Percentiles rank a stretch among this genome's conserved stretches.
Conservation (phyloP, 495 filamentous ascomycete species). For the Lasiosphaeria ovina region DNA sequence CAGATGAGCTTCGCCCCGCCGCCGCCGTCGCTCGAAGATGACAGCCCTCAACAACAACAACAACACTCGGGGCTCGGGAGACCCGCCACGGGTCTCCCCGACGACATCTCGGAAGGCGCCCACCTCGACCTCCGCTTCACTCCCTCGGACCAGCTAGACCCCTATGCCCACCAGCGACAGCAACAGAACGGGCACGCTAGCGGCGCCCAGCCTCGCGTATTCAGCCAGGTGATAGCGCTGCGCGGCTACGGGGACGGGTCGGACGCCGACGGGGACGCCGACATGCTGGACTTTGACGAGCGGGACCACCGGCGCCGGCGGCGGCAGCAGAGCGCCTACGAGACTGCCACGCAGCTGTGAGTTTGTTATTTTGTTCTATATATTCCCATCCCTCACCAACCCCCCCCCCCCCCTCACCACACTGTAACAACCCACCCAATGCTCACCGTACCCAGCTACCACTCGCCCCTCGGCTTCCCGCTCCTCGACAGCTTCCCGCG, state of each 20-base stretch:
- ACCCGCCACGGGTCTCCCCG: slow-evolving; percentile 3
- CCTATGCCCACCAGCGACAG: not conserved
- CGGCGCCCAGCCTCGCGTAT: slow-evolving; percentile 17
- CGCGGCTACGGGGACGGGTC: slow-evolving; percentile 19
- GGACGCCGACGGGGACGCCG: slow-evolving; percentile 19
- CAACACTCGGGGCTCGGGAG: not conserved
- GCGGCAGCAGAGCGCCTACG: slow-evolving; percentile 19
- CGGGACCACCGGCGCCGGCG: slow-evolving; percentile 9
- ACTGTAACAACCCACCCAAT: not conserved
- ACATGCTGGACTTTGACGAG: slow-evolving; percentile 16
- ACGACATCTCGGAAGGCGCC: slow-evolving; percentile 22
- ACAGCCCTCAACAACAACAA: not conserved
- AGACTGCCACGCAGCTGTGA: slow-evolving; percentile 27
- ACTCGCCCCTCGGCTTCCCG: slow-evolving; percentile 64
- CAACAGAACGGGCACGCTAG: slow-evolving; percentile 15
- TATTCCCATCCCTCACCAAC: not conserved
- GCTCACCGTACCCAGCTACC: slow-evolving; percentile 28
- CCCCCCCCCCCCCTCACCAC: not conserved
- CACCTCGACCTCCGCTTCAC: slow-evolving; percentile 28
- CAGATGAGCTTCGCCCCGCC: slow-evolving; percentile 48
- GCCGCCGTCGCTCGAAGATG: not conserved
- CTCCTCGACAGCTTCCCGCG: slow-evolving; percentile 77
- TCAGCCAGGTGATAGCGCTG: slow-evolving; percentile 30
- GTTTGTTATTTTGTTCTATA: not conserved
- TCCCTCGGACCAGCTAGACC: slow-evolving; percentile 28